Evolutionary conservation across 2,329 filamentous ascomycete species (phyloP), one percentile per base, ranked within the genome.

Genomic region (Didymella segeticola): DNA sequence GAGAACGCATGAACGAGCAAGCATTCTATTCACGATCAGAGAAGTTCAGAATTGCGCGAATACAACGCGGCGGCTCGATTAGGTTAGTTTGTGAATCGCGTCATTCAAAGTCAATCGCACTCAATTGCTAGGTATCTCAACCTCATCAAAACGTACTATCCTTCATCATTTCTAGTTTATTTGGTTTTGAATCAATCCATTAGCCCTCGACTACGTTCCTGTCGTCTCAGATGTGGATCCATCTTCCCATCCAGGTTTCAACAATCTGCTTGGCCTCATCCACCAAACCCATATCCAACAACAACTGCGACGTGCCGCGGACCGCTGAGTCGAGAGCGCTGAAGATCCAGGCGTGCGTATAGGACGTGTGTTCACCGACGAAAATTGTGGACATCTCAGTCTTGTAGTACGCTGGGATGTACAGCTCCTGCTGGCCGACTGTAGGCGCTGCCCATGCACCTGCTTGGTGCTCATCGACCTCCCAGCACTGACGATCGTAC

Each of bases 331-430:
- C 87, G 4, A 90, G 74, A 1, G 88, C 87, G 2, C 82, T 84
- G 26, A 83, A 82, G 43, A 89, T 87, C 87, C 86, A 90, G 1
- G 86, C 87, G 65, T 90, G 88, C 0, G 88, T 91, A 66, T 87
- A 89, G 6, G 82, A 84, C 0, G 87, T 89, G 66, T 90, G 87
- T 69, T 90, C 88, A 2, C 75, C 75, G 1, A 88, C 77, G 54
- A 89, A 89, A 27, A 90, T 84, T n/a, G 87, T 86, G 41, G 86
- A 84, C 58, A 81, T 81, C 70, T 90, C 84, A 0, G 87, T 90
- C 67, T 86, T 83, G 65, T 88, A 89, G 66, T 89, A 91, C n/a
- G 87, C 84, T 0, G 89, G 88, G 8, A 91, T 76, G 61, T 88
- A 91, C 20, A 90, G 66, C 60, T 88, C 81, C 65, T 91, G 87